Evolutionary conservation across 1,284 basidiomycete genomes (phyloP).

Genomic region (Hemileia vastatrix): DNA sequence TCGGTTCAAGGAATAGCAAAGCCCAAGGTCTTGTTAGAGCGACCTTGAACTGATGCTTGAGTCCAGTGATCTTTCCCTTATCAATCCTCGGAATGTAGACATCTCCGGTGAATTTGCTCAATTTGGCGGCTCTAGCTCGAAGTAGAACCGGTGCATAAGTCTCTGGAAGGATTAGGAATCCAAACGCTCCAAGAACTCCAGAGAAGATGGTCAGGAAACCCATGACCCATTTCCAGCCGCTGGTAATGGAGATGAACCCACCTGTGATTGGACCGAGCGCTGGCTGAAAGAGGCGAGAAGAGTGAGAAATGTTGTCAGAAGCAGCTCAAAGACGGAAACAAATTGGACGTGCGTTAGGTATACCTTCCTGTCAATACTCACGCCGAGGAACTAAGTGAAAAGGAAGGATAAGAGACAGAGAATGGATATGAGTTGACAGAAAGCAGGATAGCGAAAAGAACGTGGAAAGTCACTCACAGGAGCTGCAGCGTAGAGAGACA

Average conservation of each 20-base stretch:
- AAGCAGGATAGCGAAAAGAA: background rate
- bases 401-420: too few species aligned
- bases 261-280: background rate
- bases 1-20: slow-evolving; percentile 33
- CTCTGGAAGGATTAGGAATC: slow-evolving; percentile 26
- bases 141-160: slow-evolving; percentile 40
- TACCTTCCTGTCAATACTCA: too few species aligned
- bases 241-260: slow-evolving; percentile 1
- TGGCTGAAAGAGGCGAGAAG: background rate
- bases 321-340: too few species aligned
- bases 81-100: slow-evolving; percentile 37
- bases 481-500: background rate
- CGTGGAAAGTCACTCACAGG: background rate
- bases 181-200: slow-evolving; percentile 20
- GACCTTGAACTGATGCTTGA: slow-evolving; percentile 32
- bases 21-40: slow-evolving; percentile 37
- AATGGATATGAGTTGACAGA: background rate
- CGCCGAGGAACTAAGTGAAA: too few species aligned
- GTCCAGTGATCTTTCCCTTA: slow-evolving; percentile 30
- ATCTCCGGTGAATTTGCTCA: slow-evolving; percentile 34
- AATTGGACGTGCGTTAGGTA: too few species aligned
- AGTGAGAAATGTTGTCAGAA: too few species aligned
- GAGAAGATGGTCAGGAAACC: slow-evolving; percentile 24
- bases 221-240: slow-evolving; percentile 24
- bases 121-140: slow-evolving; percentile 29